phyloP scores from a whole-genome alignment of 495 filamentous ascomycete genomes.

The Tuber umbilicatum region DNA sequence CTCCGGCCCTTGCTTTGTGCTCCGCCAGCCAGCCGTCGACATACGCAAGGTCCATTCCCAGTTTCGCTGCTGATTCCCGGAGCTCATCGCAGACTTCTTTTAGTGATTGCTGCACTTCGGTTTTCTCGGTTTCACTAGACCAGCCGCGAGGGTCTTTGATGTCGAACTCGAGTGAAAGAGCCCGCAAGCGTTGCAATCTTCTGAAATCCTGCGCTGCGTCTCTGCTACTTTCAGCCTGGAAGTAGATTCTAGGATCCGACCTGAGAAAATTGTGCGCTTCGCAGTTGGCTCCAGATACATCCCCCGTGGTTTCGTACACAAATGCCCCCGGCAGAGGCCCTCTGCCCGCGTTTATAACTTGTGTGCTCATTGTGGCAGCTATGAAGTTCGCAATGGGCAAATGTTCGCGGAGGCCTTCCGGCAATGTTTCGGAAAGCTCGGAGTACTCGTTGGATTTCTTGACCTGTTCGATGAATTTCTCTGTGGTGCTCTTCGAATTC shows the following conservation, averaged over 20 bases:
- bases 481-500: background rate
- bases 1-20: background rate
- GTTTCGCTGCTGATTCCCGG: background rate
- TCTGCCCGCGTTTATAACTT: background rate
- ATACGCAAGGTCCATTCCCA: background rate
- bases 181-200: background rate
- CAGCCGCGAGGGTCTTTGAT: background rate
- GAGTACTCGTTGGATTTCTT: background rate
- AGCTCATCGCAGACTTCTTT: background rate
- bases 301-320: background rate
- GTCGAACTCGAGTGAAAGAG: background rate
- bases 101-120: background rate
- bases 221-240: background rate
- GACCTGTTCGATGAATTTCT: background rate
- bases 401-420: background rate
- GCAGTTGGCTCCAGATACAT: background rate
- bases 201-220: background rate
- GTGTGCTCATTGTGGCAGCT: background rate
- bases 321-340: background rate
- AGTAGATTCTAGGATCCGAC: background rate
- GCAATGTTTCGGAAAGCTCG: background rate
- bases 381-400: constrained; percentile 3
- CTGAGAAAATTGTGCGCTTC: background rate
- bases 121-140: background rate
- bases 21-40: background rate